Evolutionary conservation across 1,284 basidiomycete species (phyloP), one percentile per base, ranked within the genome.

Genomic region (Cryptococcus neoformans): DNA sequence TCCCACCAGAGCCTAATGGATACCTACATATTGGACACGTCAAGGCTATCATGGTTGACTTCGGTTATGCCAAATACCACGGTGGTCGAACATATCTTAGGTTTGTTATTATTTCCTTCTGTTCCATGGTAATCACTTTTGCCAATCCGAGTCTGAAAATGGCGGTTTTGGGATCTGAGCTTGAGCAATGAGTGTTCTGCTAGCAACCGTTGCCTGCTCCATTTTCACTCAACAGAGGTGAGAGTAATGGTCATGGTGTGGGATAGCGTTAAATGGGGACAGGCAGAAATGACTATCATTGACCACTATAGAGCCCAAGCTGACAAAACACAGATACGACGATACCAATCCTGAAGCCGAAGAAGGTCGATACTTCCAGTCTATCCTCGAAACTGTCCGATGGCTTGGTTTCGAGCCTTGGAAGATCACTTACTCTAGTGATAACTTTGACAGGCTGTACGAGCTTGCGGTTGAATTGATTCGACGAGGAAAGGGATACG

Each of bases 321-420:
- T 55, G 41, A 53, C 28, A 17, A n/a, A 17, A 17, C 3, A 3
- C 44, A 75, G 75, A 51, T 99, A 90, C 73, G 96, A 99, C 74
- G 96, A 99, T 78, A 99, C 96, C 41, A 99, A 99, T 77, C 96
- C 96, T 0, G 92, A 96, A 78, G 92, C 92, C 49, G 96, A 99
- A 76, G 96, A 99, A 79, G 92, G 86, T 45, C 82, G 86, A 63
- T 99, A 96, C 79, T 97, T 99, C 72, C 92, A 95, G 75, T 95
- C 90, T 60, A 98, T 99, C 55, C 80, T 99, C 68, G 94, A 98
- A 79, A 92, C 88, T 62, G 84, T 99, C 49, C 84, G 94, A 63
- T 99, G 96, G 96, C 83, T 99, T 35, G 96, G 96, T 1, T 99
- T 87, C 69, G 94, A 99, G 76, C 96, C 96, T 5, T 98, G 90